These are phyloP conservation scores for Epithele typhae DNA, from an alignment of 768 basidiomycete species.

Conservation along the genomic window DNA sequence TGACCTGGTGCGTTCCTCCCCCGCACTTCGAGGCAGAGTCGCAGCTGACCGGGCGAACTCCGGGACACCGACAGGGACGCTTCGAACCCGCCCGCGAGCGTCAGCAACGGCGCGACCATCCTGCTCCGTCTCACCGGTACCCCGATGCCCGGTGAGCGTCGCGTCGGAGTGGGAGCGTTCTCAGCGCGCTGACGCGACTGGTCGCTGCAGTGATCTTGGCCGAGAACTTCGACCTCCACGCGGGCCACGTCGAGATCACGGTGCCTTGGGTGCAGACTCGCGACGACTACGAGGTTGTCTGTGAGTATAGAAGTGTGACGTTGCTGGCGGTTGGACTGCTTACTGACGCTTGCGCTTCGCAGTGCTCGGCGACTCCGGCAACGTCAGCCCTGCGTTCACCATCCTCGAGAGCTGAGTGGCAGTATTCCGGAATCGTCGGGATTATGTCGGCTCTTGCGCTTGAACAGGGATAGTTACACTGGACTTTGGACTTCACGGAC, in stretches of 20 bases:
- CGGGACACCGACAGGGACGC: no score
- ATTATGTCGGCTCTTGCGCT: no score
- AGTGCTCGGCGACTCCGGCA: slow-evolving; percentile 48
- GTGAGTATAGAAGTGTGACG: slow-evolving; percentile 27
- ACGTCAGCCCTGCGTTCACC: slow-evolving; percentile 35
- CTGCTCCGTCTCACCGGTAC: slow-evolving; percentile 19
- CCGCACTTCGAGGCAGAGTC: no score
- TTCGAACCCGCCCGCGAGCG: slow-evolving; percentile 29
- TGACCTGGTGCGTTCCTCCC: slow-evolving; percentile 7
- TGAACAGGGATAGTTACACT: no score
- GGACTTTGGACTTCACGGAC: no score
- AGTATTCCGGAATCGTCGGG: no score
- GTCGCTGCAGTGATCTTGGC: slow-evolving; percentile 25
- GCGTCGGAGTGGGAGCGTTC: no score
- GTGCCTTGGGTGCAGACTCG: slow-evolving; percentile 31
- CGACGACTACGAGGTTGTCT: slow-evolving; percentile 30
- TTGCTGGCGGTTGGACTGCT: no score
- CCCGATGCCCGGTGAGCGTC: slow-evolving; percentile 25
- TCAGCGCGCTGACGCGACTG: background rate
- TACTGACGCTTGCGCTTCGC: background rate
- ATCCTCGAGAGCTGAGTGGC: slow-evolving; percentile 17
- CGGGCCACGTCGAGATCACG: slow-evolving; percentile 28
- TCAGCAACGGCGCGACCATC: slow-evolving; percentile 29
- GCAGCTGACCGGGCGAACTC: background rate
- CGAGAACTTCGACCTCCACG: slow-evolving; percentile 28